phyloP scores from a whole-genome alignment of 2,329 filamentous ascomycete genomes.

The Fusarium tricinctum region DNA sequence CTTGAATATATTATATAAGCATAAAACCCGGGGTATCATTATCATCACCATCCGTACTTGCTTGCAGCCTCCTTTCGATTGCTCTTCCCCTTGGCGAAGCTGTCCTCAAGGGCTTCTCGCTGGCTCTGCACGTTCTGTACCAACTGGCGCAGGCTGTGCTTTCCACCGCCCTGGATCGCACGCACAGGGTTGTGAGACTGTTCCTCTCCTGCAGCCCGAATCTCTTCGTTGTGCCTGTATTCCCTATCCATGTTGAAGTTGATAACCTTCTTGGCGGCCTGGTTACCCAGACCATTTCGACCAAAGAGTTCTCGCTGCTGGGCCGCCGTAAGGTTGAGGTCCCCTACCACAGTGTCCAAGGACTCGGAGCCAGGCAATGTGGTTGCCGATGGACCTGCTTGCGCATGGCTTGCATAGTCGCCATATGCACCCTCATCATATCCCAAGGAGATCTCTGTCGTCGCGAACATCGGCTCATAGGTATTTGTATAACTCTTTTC shows the following conservation, averaged over 20 bases:
- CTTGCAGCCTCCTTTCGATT: conserved; percentile 86
- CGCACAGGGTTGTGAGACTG: conserved; percentile 86
- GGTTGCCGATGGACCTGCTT: conserved; percentile 52
- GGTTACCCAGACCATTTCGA: conserved; percentile 63
- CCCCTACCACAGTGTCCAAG: conserved; percentile 78
- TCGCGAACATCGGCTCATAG: conserved; percentile 69
- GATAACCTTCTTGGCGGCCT: conserved; percentile 71
- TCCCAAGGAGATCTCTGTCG: conserved; percentile 41
- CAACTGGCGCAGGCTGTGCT: conserved; percentile 90
- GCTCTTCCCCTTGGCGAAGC: conserved; percentile 83
- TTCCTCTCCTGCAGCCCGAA: conserved; percentile 78
- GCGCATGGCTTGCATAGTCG: conserved; percentile 51
- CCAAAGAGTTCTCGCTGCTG: conserved; percentile 89
- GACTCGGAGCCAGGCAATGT: conserved; percentile 61
- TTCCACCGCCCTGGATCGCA: conserved; percentile 80
- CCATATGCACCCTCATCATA: conserved; percentile 48
- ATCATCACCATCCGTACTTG: conserved; percentile 81
- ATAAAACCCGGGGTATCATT: conserved; percentile 45
- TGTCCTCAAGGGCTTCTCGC: conserved; percentile 90
- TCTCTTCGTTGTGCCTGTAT: conserved; percentile 85
- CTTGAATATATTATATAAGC: conserved; percentile 22
- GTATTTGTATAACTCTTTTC: conserved; percentile 43
- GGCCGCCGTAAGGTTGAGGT: conserved; percentile 82
- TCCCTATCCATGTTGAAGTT: conserved; percentile 92
- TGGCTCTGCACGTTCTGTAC: conserved; percentile 87